A percentile compares a stretch with the other conserved stretches of the same genome.
These are phyloP conservation scores for Triticum urartu DNA, from an alignment of 176 grass and related monocot species.

Conservation along the genomic window DNA sequence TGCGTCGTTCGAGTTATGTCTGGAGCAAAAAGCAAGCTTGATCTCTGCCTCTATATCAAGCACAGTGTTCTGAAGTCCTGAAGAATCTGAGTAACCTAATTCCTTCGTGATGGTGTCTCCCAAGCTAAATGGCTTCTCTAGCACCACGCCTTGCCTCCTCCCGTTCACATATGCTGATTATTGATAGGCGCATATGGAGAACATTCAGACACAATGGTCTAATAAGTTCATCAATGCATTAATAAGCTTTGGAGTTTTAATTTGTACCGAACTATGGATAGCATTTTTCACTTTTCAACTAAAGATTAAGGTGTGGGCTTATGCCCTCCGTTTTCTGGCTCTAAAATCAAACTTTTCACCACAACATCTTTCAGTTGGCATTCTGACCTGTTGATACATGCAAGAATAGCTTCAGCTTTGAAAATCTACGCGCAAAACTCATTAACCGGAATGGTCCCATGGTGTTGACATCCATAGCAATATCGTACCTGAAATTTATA, in stretches of 20 bases:
- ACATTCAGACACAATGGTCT: no score
- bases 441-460: conserved; percentile 76
- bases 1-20: conserved; percentile 15
- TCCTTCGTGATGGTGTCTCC: conserved; percentile 69
- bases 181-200: not conserved
- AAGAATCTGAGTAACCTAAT: conserved; percentile 9
- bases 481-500: conserved; percentile 61
- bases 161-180: conserved; percentile 85
- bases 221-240: no score
- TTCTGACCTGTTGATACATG: conserved; percentile 90
- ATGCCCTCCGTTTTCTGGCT: no score
- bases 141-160: conserved; percentile 67
- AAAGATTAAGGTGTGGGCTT: no score
- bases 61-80: not conserved
- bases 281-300: no score
- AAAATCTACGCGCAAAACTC: conserved; percentile 73
- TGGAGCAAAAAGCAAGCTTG: conserved; percentile 59
- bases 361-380: not conserved
- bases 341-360: no score
- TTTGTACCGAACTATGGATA: no score
- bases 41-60: conserved; percentile 82
- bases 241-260: no score
- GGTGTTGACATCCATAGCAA: conserved; percentile 83
- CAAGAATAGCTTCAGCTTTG: conserved; percentile 71
- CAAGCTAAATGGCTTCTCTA: conserved; percentile 67